Percentiles rank a stretch among this genome's conserved stretches.
Conservation (phyloP, 139 green algal species). For the Coelastrella sp. region DNA sequence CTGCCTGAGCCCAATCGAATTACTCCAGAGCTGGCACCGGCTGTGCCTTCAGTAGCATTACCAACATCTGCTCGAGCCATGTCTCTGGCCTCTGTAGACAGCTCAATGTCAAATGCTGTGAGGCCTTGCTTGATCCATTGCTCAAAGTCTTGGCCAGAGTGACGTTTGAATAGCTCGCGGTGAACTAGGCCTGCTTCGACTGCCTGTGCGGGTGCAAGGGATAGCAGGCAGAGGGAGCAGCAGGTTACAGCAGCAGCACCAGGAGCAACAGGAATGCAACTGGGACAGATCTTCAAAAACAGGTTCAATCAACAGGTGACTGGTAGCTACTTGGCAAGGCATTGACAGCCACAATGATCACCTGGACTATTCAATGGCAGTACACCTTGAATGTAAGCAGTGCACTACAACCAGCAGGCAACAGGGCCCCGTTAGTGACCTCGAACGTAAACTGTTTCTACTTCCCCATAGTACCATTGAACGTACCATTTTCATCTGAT, state of each 20-base stretch:
- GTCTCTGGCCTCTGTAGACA: background rate
- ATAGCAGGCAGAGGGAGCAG: background rate
- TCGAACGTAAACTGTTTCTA: background rate
- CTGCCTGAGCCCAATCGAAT: background rate
- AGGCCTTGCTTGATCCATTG: constrained; percentile 38
- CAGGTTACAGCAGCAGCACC: background rate
- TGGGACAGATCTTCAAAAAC: too few species aligned
- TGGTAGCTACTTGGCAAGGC: too few species aligned
- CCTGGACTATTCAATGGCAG: too few species aligned
- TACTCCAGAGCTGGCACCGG: background rate
- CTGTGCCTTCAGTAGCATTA: background rate
- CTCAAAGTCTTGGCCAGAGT: constrained; percentile 37
- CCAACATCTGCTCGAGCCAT: constrained; percentile 6
- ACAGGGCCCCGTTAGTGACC: background rate
- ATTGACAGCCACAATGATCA: too few species aligned
- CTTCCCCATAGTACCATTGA: background rate
- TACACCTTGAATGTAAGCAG: too few species aligned
- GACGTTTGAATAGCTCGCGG: background rate
- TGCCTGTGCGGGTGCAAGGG: background rate
- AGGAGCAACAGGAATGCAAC: too few species aligned
- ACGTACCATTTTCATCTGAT: constrained; percentile 67
- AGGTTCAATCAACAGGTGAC: too few species aligned
- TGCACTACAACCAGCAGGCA: background rate
- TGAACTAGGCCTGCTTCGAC: background rate
- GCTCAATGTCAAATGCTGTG: background rate